Evolutionary conservation across 1,139 yeast species (phyloP).

Genomic region (Protomyces arabidopsidicola): DNA sequence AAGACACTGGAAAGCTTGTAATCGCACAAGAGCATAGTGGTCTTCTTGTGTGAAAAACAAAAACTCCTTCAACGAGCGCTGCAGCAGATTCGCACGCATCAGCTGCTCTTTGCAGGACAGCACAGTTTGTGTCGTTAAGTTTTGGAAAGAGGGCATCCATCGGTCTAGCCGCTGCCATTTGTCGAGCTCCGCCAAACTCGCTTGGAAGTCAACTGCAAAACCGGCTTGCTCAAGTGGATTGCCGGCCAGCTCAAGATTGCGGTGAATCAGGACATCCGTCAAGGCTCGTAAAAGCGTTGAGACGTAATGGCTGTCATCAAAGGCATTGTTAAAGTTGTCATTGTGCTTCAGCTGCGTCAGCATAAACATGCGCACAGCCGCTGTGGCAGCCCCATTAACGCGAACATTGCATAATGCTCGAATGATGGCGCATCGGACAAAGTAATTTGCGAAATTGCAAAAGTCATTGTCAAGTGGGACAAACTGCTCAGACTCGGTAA

Average conservation of each 20-base stretch:
- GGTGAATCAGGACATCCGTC: constrained; percentile 33
- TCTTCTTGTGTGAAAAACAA: constrained; percentile 51
- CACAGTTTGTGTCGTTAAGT: constrained; percentile 55
- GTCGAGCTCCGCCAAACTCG: constrained; percentile 57
- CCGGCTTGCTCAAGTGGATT: constrained; percentile 38
- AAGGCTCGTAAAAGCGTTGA: constrained; percentile 56
- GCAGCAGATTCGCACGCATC: constrained; percentile 54
- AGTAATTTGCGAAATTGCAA: constrained; percentile 59
- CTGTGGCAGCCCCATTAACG: constrained; percentile 60
- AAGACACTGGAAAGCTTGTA: constrained; percentile 67
- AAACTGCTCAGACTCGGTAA: constrained; percentile 47
- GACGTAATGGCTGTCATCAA: constrained; percentile 68
- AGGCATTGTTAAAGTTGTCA: constrained; percentile 76
- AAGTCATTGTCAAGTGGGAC: constrained; percentile 82
- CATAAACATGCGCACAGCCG: constrained; percentile 58
- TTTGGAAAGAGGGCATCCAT: constrained; percentile 76
- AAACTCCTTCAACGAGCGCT: constrained; percentile 51
- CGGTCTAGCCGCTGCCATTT: constrained; percentile 75
- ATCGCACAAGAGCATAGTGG: constrained; percentile 52
- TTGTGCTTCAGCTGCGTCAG: constrained; percentile 73
- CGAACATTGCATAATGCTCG: constrained; percentile 56
- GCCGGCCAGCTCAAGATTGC: constrained; percentile 17
- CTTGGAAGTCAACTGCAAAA: constrained; percentile 41
- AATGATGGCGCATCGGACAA: constrained; percentile 67
- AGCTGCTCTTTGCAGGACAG: constrained; percentile 48